Percentiles rank a stretch among this genome's conserved stretches.
These are phyloP conservation scores for Halophytophthora batemanensis DNA, from an alignment of 352 stramenopile genomes.

Conservation along the genomic window DNA sequence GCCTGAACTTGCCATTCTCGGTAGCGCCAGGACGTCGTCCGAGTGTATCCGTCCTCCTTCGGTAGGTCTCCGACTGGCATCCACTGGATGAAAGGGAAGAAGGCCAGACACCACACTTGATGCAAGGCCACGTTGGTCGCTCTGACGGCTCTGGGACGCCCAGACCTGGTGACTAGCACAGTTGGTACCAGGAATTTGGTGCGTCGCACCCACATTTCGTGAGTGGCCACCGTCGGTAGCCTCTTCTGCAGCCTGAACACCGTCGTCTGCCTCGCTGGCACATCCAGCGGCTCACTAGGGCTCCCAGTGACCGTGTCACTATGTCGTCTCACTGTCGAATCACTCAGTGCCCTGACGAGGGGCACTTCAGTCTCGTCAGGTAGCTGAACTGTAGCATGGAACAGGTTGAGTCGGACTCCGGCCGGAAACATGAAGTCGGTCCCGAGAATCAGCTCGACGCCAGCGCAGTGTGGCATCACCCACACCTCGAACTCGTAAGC, in stretches of 20 bases:
- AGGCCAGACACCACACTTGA: neutral
- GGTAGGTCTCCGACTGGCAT: neutral
- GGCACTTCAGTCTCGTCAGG: neutral
- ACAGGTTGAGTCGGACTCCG: neutral
- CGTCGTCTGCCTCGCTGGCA: too few relatives aligned
- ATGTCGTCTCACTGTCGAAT: too few relatives aligned
- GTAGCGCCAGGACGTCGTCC: neutral
- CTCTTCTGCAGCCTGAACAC: slow-evolving; percentile 1
- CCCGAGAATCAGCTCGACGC: neutral
- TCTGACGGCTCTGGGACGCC: neutral
- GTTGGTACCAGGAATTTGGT: neutral
- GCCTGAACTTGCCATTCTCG: slow-evolving; percentile 3
- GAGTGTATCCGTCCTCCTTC: neutral
- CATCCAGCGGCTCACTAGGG: too few relatives aligned
- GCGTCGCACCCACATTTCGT: slow-evolving; percentile 4
- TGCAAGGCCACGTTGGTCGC: neutral
- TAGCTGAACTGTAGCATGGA: neutral
- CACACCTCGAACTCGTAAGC: slow-evolving; percentile 3
- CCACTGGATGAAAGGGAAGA: neutral
- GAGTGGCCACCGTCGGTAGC: neutral
- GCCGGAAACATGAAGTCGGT: slow-evolving; percentile 2
- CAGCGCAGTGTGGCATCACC: too few relatives aligned
- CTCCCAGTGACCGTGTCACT: too few relatives aligned
- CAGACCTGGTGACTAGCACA: neutral
- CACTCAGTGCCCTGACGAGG: slow-evolving; percentile 1